Conservation (phyloP, 2,329 filamentous ascomycete species). For the Trichoderma arundinaceum region DNA sequence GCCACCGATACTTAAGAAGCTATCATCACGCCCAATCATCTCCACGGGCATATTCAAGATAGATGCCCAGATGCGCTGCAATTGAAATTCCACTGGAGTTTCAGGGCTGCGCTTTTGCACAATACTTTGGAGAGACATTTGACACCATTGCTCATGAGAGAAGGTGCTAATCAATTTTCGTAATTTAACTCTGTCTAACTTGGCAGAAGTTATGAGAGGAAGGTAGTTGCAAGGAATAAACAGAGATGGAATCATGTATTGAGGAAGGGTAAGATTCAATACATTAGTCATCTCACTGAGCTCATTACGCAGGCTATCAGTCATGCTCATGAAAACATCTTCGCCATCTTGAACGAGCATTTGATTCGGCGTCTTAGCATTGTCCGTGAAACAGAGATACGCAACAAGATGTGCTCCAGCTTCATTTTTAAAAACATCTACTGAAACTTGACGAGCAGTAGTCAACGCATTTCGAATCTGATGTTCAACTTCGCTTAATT, state of each 20-base stretch:
- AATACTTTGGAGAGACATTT: slow-evolving; percentile 38
- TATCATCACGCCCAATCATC: slow-evolving; percentile 8
- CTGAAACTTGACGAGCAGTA: slow-evolving; percentile 18
- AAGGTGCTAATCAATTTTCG: not conserved
- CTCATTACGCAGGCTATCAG: not conserved
- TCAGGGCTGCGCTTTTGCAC: slow-evolving; percentile 25
- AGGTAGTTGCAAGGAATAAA: slow-evolving; percentile 17
- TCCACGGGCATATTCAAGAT: slow-evolving; percentile 4
- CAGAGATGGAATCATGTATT: slow-evolving; percentile 22
- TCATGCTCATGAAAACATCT: slow-evolving; percentile 16
- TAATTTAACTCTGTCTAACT: slow-evolving; percentile 30
- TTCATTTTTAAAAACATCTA: slow-evolving; percentile 19
- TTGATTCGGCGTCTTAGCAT: not conserved
- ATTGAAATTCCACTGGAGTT: slow-evolving; percentile 35
- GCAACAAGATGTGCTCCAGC: slow-evolving; percentile 7
- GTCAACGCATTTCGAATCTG: slow-evolving; percentile 12
- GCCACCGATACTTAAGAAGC: slow-evolving; percentile 26
- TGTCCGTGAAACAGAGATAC: slow-evolving; percentile 17
- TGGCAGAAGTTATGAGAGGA: slow-evolving; percentile 21
- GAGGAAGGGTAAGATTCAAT: slow-evolving; percentile 1
- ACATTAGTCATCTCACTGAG: not conserved
- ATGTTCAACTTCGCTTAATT: slow-evolving; percentile 30
- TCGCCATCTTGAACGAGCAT: not conserved
- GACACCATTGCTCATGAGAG: slow-evolving; percentile 26
- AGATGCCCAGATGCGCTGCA: slow-evolving; percentile 13